Evolutionary conservation across 371 early-diverging fungal species (phyloP).

Genomic region (Mucor racemosus): DNA sequence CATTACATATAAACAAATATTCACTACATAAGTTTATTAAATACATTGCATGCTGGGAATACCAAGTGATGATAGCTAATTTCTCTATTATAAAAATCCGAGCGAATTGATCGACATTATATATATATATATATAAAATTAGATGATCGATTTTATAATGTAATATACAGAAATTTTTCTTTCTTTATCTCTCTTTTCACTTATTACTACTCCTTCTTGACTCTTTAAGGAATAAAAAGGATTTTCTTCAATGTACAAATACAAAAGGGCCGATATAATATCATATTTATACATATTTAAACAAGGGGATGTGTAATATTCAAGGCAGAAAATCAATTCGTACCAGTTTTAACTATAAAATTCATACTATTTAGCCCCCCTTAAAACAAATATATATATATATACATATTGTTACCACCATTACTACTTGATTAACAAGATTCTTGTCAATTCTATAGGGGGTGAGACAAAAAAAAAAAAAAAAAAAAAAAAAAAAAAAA

Average conservation of each 20-base stretch:
- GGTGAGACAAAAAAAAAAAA: slow-evolving; percentile 2
- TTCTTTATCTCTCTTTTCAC: background rate
- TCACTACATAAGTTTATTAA: background rate
- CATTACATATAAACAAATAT: background rate
- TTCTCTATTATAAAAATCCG: background rate
- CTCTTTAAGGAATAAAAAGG: slow-evolving; percentile 1
- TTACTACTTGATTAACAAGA: background rate
- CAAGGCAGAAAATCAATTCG: background rate
- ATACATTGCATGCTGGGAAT: background rate
- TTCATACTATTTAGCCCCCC: background rate
- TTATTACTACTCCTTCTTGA: background rate
- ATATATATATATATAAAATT: background rate
- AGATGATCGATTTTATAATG: background rate
- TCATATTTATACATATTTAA: slow-evolving; percentile 6
- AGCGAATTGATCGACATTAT: slow-evolving; percentile 1
- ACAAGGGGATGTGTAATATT: background rate
- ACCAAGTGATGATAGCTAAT: background rate
- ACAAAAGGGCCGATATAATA: background rate
- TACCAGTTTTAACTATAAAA: background rate
- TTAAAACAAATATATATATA: background rate
- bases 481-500: no score
- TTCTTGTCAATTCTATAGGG: slow-evolving; percentile 8
- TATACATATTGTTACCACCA: background rate
- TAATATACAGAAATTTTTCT: no score
- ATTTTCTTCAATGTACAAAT: background rate